Percentiles rank a stretch among this genome's conserved stretches.
These are phyloP conservation scores for Solanum appendiculatum DNA, from an alignment of 257 asterid genomes.

Conservation along the genomic window DNA sequence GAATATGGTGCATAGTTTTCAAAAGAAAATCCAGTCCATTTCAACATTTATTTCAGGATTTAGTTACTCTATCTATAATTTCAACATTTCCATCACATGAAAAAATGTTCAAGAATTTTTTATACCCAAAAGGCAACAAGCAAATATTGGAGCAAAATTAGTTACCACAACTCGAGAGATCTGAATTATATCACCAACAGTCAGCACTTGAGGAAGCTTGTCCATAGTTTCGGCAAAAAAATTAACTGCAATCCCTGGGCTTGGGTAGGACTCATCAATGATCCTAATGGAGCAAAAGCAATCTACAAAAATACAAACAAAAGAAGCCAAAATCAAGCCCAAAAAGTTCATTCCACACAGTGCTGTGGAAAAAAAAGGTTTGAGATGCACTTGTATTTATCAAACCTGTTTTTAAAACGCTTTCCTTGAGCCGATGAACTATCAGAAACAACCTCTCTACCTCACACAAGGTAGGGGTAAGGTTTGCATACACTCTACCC, in stretches of 20 bases:
- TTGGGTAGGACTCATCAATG: slow-evolving; percentile 49
- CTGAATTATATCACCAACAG: slow-evolving; percentile 52
- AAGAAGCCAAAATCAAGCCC: neutral
- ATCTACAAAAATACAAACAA: slow-evolving; percentile 28
- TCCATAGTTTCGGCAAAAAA: slow-evolving; percentile 51
- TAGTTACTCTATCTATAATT: neutral
- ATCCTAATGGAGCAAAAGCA: slow-evolving; percentile 38
- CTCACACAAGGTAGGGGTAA: neutral
- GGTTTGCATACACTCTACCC: neutral
- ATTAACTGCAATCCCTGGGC: slow-evolving; percentile 28
- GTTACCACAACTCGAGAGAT: slow-evolving; percentile 57
- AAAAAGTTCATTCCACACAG: neutral
- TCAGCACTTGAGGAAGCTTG: slow-evolving; percentile 48
- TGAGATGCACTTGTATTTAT: neutral
- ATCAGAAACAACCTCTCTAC: neutral
- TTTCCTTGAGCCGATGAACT: neutral
- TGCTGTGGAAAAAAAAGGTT: neutral
- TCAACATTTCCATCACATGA: neutral
- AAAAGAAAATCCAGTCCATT: neutral
- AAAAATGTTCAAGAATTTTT: neutral
- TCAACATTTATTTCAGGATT: neutral
- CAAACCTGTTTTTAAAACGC: neutral
- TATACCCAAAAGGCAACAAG: neutral
- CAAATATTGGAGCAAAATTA: neutral
- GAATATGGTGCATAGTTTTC: neutral